These are phyloP conservation scores for Apophysomyces elegans DNA, from an alignment of 371 early-diverging fungal genomes.

Conservation along the genomic window DNA sequence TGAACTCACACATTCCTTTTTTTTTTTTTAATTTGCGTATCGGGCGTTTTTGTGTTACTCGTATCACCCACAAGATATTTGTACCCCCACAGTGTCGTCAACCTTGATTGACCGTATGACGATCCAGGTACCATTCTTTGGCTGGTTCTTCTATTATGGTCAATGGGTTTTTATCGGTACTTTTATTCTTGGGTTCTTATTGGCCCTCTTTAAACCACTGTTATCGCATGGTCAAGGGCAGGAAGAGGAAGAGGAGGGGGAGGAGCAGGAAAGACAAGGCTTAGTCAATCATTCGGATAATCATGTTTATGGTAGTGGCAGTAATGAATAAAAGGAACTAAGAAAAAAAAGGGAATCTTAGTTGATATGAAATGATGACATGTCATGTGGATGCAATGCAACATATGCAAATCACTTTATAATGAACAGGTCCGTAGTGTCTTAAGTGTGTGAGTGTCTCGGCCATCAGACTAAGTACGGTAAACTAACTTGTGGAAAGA, in stretches of 20 bases:
- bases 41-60: background rate
- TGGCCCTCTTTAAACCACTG: conserved; percentile 25
- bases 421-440: too few species aligned
- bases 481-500: background rate
- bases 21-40: background rate
- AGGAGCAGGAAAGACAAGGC: background rate
- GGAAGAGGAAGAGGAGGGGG: background rate
- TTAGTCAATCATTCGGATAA: background rate
- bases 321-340: background rate
- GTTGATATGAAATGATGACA: conserved; percentile 9
- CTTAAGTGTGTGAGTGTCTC: background rate
- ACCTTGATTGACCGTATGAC: conserved; percentile 52
- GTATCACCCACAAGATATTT: conserved; percentile 37
- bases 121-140: conserved; percentile 58
- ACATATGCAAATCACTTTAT: background rate
- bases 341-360: background rate
- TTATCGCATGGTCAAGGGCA: background rate
- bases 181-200: conserved; percentile 40
- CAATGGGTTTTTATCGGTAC: conserved; percentile 60
- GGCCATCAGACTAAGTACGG: conserved; percentile 1
- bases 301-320: conserved; percentile 6
- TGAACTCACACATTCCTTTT: too few species aligned
- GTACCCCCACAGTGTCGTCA: conserved; percentile 65
- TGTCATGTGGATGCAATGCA: conserved; percentile 11
- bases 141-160: conserved; percentile 56